phyloP scores from a whole-genome alignment of 345 rosid species.

The Gossypium herbaceum region DNA sequence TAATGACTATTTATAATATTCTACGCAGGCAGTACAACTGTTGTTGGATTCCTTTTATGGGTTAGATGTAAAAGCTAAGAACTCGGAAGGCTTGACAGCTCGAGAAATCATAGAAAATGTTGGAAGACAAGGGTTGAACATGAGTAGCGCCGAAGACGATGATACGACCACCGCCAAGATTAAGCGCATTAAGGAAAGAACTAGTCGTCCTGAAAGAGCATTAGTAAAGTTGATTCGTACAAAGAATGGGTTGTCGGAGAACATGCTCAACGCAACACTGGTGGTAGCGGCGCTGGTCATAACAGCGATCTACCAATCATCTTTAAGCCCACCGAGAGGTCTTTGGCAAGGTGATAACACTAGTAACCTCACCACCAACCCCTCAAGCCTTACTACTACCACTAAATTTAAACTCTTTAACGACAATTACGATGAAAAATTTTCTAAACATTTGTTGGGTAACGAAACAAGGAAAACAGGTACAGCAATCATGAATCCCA shows the following conservation, averaged over 20 bases:
- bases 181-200: background rate
- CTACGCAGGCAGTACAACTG: background rate
- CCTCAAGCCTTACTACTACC: too few relatives aligned
- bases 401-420: too few relatives aligned
- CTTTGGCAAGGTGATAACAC: background rate
- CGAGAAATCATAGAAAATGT: background rate
- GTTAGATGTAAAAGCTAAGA: background rate
- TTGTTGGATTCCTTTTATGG: background rate
- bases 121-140: background rate
- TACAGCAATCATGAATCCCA: too few relatives aligned
- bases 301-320: background rate
- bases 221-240: background rate
- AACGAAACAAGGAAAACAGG: too few relatives aligned
- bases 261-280: background rate
- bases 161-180: background rate
- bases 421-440: too few relatives aligned
- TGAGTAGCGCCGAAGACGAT: background rate
- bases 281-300: background rate
- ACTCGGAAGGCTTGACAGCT: background rate
- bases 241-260: background rate
- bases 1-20: too few relatives aligned
- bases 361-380: too few relatives aligned
- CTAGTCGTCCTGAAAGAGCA: background rate
- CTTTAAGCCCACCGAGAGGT: background rate
- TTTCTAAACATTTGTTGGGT: too few relatives aligned